phyloP scores from a whole-genome alignment of 139 green algal genomes.

The Tetraselmis chui region DNA sequence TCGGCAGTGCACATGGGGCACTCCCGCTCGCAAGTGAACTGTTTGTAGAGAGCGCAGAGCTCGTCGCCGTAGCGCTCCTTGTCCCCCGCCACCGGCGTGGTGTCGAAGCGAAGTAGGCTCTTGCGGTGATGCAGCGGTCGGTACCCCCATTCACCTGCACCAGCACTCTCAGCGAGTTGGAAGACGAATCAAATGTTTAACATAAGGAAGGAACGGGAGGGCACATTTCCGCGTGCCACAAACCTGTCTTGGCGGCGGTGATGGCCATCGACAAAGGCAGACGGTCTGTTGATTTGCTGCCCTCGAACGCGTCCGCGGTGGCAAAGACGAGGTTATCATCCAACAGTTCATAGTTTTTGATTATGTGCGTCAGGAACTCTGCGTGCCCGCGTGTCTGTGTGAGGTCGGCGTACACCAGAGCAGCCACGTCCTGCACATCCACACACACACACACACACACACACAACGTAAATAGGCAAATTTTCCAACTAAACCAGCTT shows the following conservation, averaged over 20 bases:
- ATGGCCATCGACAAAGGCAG: background rate
- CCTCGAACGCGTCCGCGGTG: background rate
- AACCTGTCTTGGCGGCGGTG: background rate
- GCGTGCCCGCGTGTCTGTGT: background rate
- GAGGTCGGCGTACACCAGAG: background rate
- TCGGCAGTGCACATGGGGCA: background rate
- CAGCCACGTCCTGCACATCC: background rate
- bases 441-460: background rate
- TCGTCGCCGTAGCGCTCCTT: background rate
- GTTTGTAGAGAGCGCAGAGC: background rate
- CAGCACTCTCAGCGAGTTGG: too few relatives aligned
- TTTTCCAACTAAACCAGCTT: too few relatives aligned
- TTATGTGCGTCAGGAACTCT: background rate
- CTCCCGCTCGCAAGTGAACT: background rate
- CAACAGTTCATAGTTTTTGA: background rate
- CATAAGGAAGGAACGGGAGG: too few relatives aligned
- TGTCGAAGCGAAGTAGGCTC: background rate
- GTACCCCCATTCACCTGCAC: background rate
- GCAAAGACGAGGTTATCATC: background rate
- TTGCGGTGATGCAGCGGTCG: background rate
- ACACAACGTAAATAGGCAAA: too few relatives aligned
- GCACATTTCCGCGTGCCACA: too few relatives aligned
- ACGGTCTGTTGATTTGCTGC: background rate
- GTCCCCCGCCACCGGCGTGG: background rate
- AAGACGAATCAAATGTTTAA: too few relatives aligned